A percentile compares a stretch with the other conserved stretches of the same genome.
These are phyloP conservation scores for Penicillium hordei DNA, from an alignment of 2,329 filamentous ascomycete species.

Conservation along the genomic window DNA sequence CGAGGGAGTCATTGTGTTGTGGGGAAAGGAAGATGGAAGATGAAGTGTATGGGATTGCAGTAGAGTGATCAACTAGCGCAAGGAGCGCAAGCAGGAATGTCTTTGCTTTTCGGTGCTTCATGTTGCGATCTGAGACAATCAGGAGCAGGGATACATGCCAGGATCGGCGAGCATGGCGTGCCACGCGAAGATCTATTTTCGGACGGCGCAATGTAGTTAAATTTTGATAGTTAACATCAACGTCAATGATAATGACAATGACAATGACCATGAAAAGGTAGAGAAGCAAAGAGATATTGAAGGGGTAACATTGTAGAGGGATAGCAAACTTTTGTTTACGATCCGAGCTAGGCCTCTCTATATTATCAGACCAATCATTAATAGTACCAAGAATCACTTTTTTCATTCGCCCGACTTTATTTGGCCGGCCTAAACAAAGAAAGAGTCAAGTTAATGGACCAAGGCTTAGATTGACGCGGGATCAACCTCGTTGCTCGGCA, in stretches of 20 bases:
- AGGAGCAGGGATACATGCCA: constrained; percentile 25
- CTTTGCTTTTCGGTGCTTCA: constrained; percentile 17
- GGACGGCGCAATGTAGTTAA: background rate
- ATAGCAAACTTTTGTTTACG: constrained; percentile 5
- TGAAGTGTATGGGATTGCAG: constrained; percentile 71
- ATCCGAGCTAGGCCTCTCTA: background rate
- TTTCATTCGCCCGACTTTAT: constrained; percentile 4
- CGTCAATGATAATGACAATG: background rate
- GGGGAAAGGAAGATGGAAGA: constrained; percentile 66
- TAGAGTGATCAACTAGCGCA: constrained; percentile 26
- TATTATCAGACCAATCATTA: constrained; percentile 16
- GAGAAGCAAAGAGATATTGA: background rate
- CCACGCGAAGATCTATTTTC: constrained; percentile 19
- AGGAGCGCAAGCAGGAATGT: constrained; percentile 17
- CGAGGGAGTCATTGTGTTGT: constrained; percentile 52
- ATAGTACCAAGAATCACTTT: background rate
- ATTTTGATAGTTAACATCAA: constrained; percentile 1
- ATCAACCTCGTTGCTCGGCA: constrained; percentile 24
- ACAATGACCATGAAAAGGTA: background rate
- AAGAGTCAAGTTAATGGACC: constrained; percentile 16
- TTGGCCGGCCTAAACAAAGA: constrained; percentile 16
- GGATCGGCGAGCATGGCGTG: constrained; percentile 25
- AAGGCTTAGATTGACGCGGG: constrained; percentile 13
- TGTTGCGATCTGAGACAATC: constrained; percentile 27
- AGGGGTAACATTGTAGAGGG: background rate